These are phyloP conservation scores for Coprinopsis cinerea DNA, from an alignment of 768 basidiomycete genomes.

Conservation along the genomic window DNA sequence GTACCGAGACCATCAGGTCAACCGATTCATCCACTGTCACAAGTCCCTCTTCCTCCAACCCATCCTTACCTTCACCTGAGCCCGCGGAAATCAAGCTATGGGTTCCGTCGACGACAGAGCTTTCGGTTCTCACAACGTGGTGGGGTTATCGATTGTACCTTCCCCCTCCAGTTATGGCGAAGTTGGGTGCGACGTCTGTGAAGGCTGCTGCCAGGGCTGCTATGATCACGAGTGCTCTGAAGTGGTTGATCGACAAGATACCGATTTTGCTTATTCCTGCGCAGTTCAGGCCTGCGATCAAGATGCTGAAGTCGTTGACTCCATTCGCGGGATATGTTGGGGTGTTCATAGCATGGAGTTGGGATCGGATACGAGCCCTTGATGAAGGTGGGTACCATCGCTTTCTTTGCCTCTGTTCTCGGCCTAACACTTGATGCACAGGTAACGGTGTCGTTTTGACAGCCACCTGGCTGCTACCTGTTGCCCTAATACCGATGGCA, in stretches of 20 bases:
- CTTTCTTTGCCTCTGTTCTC: constrained; percentile 6
- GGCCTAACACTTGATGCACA: constrained; percentile 19
- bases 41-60: not conserved
- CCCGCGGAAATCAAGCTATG: constrained; percentile 38
- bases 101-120: constrained; percentile 68
- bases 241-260: constrained; percentile 63
- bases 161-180: constrained; percentile 66
- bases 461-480: constrained; percentile 77
- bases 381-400: constrained; percentile 49
- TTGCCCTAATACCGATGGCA: constrained; percentile 67
- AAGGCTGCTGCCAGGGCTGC: constrained; percentile 71
- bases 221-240: constrained; percentile 67
- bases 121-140: constrained; percentile 75
- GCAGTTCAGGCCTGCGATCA: constrained; percentile 50
- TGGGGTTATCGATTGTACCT: constrained; percentile 77
- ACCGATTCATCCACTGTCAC: not conserved
- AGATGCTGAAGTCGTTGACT: constrained; percentile 53
- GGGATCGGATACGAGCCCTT: constrained; percentile 59
- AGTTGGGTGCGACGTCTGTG: constrained; percentile 56
- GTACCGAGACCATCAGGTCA: constrained; percentile 43
- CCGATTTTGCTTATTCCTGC: constrained; percentile 56
- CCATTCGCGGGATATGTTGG: constrained; percentile 70
- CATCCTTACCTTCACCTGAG: constrained; percentile 15
- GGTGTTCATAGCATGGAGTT: constrained; percentile 74
- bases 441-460: constrained; percentile 77